phyloP scores from a whole-genome alignment of 139 green algal species.

The Auxenochlorella pyrenoidosa region DNA sequence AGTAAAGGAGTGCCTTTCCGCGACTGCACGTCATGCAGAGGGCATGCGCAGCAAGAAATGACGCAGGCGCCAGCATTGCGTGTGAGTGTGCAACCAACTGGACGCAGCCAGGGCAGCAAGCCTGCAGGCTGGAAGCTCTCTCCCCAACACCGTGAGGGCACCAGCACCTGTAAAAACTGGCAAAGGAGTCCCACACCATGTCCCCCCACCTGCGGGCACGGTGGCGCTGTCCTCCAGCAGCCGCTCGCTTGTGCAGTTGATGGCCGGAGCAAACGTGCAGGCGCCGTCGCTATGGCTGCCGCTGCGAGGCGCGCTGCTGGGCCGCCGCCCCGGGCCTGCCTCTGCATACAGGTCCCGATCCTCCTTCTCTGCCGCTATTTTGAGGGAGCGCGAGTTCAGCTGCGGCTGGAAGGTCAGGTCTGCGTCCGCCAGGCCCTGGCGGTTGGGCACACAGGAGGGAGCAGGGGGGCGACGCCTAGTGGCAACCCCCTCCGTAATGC shows the following conservation, averaged over 20 bases:
- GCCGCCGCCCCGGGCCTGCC: background rate
- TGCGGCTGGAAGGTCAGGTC: slow-evolving; percentile 45
- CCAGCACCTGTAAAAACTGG: too few relatives aligned
- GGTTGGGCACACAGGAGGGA: too few relatives aligned
- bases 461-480: background rate
- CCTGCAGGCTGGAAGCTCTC: too few relatives aligned
- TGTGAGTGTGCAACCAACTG: background rate
- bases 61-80: background rate
- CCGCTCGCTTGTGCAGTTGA: slow-evolving; percentile 48
- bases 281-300: background rate
- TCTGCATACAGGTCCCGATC: slow-evolving; percentile 14
- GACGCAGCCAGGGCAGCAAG: background rate
- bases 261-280: slow-evolving; percentile 47
- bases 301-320: background rate
- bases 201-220: slow-evolving; percentile 28
- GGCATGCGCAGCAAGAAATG: background rate
- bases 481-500: background rate
- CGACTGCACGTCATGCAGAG: background rate
- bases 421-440: slow-evolving; percentile 28
- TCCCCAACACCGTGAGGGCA: too few relatives aligned
- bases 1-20: background rate
- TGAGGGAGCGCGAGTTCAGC: slow-evolving; percentile 43
- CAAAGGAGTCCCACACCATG: background rate
- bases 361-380: slow-evolving; percentile 39
- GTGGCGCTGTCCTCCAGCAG: slow-evolving; percentile 53